Percentiles rank a stretch among this genome's conserved stretches.
phyloP scores from a whole-genome alignment of 805 yeast genomes.

The Myxozyma lipomycoides region DNA sequence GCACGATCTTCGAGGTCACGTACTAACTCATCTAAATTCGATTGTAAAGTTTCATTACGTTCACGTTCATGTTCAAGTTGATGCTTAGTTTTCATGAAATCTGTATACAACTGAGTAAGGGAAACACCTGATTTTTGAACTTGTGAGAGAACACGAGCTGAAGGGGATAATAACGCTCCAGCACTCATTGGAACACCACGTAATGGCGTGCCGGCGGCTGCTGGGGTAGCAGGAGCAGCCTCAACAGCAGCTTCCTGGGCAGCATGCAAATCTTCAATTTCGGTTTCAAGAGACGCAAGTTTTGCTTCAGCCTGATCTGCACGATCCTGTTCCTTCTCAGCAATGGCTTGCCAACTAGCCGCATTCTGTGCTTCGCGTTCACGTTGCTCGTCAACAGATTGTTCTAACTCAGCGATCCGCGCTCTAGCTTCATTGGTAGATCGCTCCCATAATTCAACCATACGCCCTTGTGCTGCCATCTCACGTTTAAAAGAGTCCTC shows the following conservation, averaged over 20 bases:
- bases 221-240: background rate
- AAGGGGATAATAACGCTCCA: constrained; percentile 45
- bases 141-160: constrained; percentile 54
- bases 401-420: constrained; percentile 54
- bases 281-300: constrained; percentile 45
- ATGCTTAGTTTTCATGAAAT: constrained; percentile 58
- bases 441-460: constrained; percentile 54
- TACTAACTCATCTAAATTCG: constrained; percentile 66
- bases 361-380: constrained; percentile 40
- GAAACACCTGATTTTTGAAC: constrained; percentile 50
- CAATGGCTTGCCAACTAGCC: constrained; percentile 39
- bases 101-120: constrained; percentile 61
- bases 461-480: constrained; percentile 57
- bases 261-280: constrained; percentile 35
- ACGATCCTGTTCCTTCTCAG: constrained; percentile 39
- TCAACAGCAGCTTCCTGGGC: constrained; percentile 10
- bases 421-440: constrained; percentile 49
- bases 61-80: constrained; percentile 66
- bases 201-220: constrained; percentile 20
- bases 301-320: constrained; percentile 40
- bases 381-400: constrained; percentile 43
- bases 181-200: constrained; percentile 13
- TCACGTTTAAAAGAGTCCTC: constrained; percentile 55
- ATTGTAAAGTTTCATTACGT: constrained; percentile 64
- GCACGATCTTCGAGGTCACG: constrained; percentile 72